Conservation (phyloP, 345 rosid genomes). For the Clausena lansium region DNA sequence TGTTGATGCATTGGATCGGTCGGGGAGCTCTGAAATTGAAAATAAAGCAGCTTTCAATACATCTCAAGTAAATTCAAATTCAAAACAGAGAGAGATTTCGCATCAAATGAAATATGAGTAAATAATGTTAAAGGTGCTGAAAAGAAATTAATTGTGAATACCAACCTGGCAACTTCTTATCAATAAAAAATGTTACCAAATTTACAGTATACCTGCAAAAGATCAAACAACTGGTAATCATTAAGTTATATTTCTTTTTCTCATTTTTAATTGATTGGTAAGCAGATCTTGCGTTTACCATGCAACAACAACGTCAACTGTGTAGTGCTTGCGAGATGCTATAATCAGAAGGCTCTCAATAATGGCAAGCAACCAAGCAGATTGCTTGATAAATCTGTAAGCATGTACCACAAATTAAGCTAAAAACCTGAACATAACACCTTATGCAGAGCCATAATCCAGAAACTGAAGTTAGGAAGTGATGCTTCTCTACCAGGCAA, state of each 20-base stretch:
- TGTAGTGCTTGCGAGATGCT: slow-evolving; percentile 87
- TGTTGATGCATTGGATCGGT: slow-evolving; percentile 48
- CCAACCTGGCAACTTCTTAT: slow-evolving; percentile 75
- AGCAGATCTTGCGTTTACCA: slow-evolving; percentile 44
- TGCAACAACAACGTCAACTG: slow-evolving; percentile 81
- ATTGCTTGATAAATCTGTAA: slow-evolving; percentile 63
- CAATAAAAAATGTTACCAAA: slow-evolving; percentile 58
- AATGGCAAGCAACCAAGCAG: slow-evolving; percentile 72
- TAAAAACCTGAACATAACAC: neutral
- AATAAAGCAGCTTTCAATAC: neutral
- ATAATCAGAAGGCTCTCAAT: slow-evolving; percentile 75
- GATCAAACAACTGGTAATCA: slow-evolving; percentile 6
- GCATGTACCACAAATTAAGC: neutral
- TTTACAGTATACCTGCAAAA: slow-evolving; percentile 78
- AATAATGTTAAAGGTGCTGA: neutral
- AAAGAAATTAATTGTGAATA: neutral
- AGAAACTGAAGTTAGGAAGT: neutral
- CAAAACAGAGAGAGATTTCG: neutral
- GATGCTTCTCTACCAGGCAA: neutral
- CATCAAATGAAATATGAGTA: neutral
- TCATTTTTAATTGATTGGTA: neutral
- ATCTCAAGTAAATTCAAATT: neutral
- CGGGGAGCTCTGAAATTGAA: slow-evolving; percentile 58
- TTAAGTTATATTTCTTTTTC: neutral
- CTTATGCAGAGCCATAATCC: neutral